Evolutionary conservation across 768 basidiomycete genomes (phyloP), one percentile per base, ranked within the genome.

Genomic region (Lentinus tigrinus): DNA sequence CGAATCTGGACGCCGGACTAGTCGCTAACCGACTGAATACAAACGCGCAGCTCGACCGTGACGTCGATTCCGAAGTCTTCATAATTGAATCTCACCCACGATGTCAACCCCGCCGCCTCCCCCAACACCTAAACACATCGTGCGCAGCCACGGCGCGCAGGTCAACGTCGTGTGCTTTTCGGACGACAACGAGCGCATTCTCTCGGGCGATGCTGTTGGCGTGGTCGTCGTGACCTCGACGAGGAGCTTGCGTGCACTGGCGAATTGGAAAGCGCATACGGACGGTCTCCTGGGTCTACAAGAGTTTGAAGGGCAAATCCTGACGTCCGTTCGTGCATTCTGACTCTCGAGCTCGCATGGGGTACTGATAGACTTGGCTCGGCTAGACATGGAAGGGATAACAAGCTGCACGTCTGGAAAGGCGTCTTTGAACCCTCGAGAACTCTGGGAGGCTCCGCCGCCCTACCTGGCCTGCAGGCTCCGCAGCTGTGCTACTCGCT

Each of bases 141-240:
- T 97, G 26, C 87, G 95, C 11, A 75, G 81, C 2, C 95, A 98
- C 68, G 74, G 79, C 0, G 75, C 83, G 4, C 80, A 87, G 16
- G 72, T 96, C 52, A 82, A 75, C 53, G 74, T 82, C 0, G 54
- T 95, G 36, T 77, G 73, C 43, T 74, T 93, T 65, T 91, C 93
- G 1, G 63, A 75, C 3, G 84, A 90, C 68, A 92, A 93, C 67
- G 83, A 89, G 61, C 77, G 91, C 17, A 74, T 98, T 5, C 95
- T 93, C 73, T 92, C 95, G 7, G 95, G 89, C 3, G 96, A 98
- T 65, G 75, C 80, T 5, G 80, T 85, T 17, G 96, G 96, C 3
- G 80, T 74, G n/a, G 84, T 95, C 23, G 81, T 86, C 4, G 74
- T 91, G 56, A 91, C 89, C 3, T 90, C 91, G 42, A 86, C 94